A percentile compares a stretch with the other conserved stretches of the same genome.
Conservation (phyloP, 352 stramenopile species). For the Globisporangium perplexum region DNA sequence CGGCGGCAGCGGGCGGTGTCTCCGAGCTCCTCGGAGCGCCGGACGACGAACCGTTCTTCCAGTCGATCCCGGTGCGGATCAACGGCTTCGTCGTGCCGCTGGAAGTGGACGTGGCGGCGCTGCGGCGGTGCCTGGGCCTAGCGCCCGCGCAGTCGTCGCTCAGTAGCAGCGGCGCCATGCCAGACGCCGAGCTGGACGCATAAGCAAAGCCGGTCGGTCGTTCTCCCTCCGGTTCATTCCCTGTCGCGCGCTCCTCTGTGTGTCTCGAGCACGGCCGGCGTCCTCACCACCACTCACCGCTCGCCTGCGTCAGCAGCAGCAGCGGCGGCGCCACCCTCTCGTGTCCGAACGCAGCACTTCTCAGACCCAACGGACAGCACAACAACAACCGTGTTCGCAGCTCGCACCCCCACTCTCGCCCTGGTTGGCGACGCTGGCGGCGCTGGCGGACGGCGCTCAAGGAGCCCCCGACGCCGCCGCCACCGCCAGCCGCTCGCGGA, state of each 20-base stretch:
- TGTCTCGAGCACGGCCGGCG: too few species aligned
- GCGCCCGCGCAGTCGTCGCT: slow-evolving; percentile 5
- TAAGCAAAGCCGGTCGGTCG: background rate
- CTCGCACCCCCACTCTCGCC: background rate
- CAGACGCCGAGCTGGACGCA: slow-evolving; percentile 6
- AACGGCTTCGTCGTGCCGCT: slow-evolving; percentile 67
- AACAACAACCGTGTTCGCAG: background rate
- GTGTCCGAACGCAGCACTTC: too few species aligned
- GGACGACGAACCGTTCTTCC: slow-evolving; percentile 40
- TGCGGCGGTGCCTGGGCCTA: slow-evolving; percentile 35
- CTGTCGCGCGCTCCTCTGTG: too few species aligned
- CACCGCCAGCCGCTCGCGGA: slow-evolving; percentile 59
- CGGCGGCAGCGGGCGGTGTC: background rate
- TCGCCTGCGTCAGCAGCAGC: too few species aligned
- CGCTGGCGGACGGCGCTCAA: background rate
- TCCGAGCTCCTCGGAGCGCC: slow-evolving; percentile 21
- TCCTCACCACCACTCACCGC: too few species aligned
- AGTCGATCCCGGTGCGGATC: slow-evolving; percentile 65
- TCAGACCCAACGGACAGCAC: too few species aligned
- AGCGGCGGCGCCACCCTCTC: too few species aligned
- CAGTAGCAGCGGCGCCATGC: slow-evolving; percentile 14
- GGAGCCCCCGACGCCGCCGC: slow-evolving; percentile 5
- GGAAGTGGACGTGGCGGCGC: slow-evolving; percentile 57
- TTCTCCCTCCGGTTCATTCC: too few species aligned
- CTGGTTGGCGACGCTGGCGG: background rate